Evolutionary conservation across 2,329 filamentous ascomycete species (phyloP).

Genomic region (Aspergillus fischeri): DNA sequence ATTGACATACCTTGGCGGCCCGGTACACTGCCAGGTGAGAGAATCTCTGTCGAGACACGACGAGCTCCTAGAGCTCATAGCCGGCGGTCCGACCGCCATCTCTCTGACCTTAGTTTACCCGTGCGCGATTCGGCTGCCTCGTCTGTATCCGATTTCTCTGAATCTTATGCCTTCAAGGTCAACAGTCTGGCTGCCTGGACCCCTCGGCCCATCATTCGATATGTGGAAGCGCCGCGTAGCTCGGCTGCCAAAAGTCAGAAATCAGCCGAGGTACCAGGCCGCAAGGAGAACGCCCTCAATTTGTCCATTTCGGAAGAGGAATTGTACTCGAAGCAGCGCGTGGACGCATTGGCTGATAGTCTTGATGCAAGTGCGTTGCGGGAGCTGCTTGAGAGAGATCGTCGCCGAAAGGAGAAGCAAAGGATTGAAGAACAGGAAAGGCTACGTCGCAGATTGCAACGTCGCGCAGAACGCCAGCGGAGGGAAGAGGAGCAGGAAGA

Average conservation of each 20-base stretch:
- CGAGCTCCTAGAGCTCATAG: slow-evolving; percentile 43
- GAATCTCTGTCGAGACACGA: slow-evolving; percentile 56
- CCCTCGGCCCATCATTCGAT: slow-evolving; percentile 78
- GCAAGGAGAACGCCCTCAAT: slow-evolving; percentile 50
- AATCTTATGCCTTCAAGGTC: slow-evolving; percentile 73
- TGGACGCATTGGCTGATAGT: slow-evolving; percentile 72
- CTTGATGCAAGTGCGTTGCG: slow-evolving; percentile 79
- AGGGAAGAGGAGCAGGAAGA: slow-evolving; percentile 49
- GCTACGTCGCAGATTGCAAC: slow-evolving; percentile 46
- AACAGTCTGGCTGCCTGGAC: slow-evolving; percentile 76
- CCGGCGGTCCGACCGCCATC: slow-evolving; percentile 57
- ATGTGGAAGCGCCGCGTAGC: slow-evolving; percentile 62
- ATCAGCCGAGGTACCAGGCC: slow-evolving; percentile 46
- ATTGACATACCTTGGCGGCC: slow-evolving; percentile 61
- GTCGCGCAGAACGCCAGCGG: slow-evolving; percentile 51
- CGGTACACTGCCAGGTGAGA: slow-evolving; percentile 55
- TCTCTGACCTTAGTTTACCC: slow-evolving; percentile 72
- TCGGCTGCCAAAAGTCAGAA: slow-evolving; percentile 44
- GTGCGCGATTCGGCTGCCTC: slow-evolving; percentile 71
- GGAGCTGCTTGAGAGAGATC: slow-evolving; percentile 85
- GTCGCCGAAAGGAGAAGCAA: slow-evolving; percentile 73
- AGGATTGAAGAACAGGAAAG: slow-evolving; percentile 64
- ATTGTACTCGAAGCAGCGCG: slow-evolving; percentile 57
- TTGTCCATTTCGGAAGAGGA: slow-evolving; percentile 59
- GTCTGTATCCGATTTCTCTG: slow-evolving; percentile 69